Base-by-base conservation (phyloP, 2,329 filamentous ascomycete species). In the Keithomyces neogunnii region DNA sequence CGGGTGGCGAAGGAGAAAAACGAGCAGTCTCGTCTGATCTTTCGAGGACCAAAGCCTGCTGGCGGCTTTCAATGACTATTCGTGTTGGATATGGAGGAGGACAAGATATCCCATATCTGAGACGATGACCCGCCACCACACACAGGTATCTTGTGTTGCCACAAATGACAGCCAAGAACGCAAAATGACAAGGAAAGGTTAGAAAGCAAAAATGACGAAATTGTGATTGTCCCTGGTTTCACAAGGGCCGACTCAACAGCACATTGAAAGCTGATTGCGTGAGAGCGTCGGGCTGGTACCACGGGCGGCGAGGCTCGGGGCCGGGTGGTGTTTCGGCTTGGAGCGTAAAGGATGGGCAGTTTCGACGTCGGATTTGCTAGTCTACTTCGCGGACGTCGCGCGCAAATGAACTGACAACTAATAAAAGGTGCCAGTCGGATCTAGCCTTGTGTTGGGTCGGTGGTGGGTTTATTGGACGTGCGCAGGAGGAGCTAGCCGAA, bases 251-350 rank as follows among this genome's bases (percentile, higher is more conserved):
- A 19, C 13, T 30, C 30, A 48, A 48, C 30, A 48, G 30, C 10
- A 35, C 46, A 48, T 48, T 8, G 32, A 35, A 30, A 44, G 11
- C 5, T 7, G 28, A 11, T 44, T 44, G 40, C 13, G 26, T 29
- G 26, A 30, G 30, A 29, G 40, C 19, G 40, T 28, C 29, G 28
- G 10, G 10, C 5, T 28, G 43, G 48, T 40, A 11, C 42, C 48
- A 45, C 48, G 44, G 49, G 46, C 49, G 42, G 33, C 33, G 4
- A 29, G 19, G 29, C 7, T 45, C 45, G 19, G 48, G 13, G 42
- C 36, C 42, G 13, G 33, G 33, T 40, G 43, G 49, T 51, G 36
- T 51, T 47, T 51, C 44, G 44, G 35, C 29, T 36, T 46, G 43
- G 28, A 33, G 46, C 46, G 42, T 8, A 38, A 38, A 35, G 47